Evolutionary conservation across 306 rosid species (phyloP).

Genomic region (Rosa rugosa): DNA sequence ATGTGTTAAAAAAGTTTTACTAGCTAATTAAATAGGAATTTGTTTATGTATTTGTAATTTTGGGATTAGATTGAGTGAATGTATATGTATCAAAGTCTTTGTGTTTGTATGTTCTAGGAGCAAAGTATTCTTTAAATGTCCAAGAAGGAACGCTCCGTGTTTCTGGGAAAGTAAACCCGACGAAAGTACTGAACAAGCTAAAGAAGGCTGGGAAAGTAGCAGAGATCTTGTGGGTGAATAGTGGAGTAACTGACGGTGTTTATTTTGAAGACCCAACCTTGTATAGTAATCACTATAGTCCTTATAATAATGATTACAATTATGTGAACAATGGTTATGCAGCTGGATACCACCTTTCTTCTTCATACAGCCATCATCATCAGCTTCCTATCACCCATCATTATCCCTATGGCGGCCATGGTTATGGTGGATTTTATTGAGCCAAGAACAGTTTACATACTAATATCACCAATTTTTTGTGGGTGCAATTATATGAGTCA

Average conservation of each 20-base stretch:
- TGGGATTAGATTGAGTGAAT: not conserved
- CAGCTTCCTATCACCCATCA: not conserved
- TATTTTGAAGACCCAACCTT: not conserved
- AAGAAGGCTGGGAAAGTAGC: slow-evolving; percentile 24
- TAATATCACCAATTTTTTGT: not conserved
- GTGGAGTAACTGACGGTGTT: not conserved
- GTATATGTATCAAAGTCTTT: not conserved
- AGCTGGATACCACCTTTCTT: not conserved
- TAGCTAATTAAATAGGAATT: no score
- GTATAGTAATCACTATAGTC: not conserved
- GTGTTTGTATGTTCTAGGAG: slow-evolving; percentile 1
- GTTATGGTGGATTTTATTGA: not conserved
- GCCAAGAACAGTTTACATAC: not conserved
- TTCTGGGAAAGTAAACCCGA: slow-evolving; percentile 20
- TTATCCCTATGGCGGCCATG: not conserved
- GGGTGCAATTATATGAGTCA: not conserved
- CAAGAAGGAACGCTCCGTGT: slow-evolving; percentile 15
- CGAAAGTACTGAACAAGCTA: slow-evolving; percentile 11
- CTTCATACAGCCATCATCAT: not conserved
- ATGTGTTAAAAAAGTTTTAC: not conserved
- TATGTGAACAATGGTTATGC: not conserved
- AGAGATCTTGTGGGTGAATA: slow-evolving; percentile 17
- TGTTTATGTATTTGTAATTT: no score
- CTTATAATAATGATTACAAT: not conserved
- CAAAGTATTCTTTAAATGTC: slow-evolving; percentile 13